A percentile compares a stretch with the other conserved stretches of the same genome.
phyloP scores from a whole-genome alignment of 163 green algal species.

The Scenedesmus sp. region DNA sequence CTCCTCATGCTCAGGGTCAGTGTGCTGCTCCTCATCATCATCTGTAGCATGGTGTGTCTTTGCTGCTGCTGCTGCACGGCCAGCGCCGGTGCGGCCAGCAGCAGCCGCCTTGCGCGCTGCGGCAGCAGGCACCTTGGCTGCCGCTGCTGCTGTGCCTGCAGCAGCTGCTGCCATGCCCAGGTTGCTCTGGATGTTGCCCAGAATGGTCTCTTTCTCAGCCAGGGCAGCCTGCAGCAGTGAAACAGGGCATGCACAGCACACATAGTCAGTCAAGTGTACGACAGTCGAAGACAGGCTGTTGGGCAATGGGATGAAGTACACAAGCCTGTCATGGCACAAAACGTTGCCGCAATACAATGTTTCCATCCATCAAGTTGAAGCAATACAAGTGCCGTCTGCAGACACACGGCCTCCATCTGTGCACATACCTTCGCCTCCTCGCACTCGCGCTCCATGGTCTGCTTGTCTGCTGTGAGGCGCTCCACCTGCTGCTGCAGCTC shows the following conservation, averaged over 20 bases:
- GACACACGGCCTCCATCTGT: neutral
- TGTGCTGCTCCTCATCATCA: conserved; percentile 5
- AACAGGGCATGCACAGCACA: neutral
- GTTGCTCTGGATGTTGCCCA: conserved; percentile 34
- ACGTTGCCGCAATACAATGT: too few species aligned
- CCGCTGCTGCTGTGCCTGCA: neutral
- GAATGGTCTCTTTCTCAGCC: conserved; percentile 28
- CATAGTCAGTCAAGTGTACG: neutral
- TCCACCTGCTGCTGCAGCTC: conserved; percentile 10
- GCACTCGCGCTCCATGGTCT: neutral
- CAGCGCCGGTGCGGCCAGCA: neutral
- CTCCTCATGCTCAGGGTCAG: conserved; percentile 16
- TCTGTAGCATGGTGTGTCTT: neutral
- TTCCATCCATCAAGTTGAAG: too few species aligned
- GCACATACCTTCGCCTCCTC: conserved; percentile 4
- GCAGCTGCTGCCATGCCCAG: neutral
- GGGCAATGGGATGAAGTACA: neutral
- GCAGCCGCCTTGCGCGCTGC: neutral
- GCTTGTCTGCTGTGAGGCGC: neutral
- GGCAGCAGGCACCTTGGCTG: neutral
- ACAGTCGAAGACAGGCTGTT: neutral
- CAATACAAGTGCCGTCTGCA: too few species aligned
- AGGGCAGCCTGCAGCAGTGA: conserved; percentile 17
- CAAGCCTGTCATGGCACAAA: too few species aligned
- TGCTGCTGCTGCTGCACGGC: neutral